phyloP scores from a whole-genome alignment of 139 green algal genomes.

The Coccomyxa sp. region DNA sequence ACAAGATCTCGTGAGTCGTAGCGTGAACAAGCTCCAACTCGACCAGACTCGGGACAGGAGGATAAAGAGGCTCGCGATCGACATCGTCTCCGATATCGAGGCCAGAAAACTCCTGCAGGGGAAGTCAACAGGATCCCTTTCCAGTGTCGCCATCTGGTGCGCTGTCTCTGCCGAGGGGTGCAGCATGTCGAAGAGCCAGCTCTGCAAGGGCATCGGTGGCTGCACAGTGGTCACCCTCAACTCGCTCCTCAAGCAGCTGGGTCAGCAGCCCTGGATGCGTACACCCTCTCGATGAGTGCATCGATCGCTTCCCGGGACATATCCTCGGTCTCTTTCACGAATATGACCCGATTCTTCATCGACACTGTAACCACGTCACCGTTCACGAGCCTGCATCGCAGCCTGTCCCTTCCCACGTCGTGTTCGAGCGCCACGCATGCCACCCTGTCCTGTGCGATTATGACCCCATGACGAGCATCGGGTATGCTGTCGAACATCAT shows the following conservation, averaged over 20 bases:
- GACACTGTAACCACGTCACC: background rate
- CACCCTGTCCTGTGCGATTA: background rate
- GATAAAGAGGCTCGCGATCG: background rate
- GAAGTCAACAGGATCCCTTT: background rate
- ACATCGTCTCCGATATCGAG: background rate
- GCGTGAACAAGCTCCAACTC: background rate
- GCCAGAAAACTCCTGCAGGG: background rate
- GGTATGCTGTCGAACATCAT: conserved; percentile 1
- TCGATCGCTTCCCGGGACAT: background rate
- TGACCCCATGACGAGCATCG: background rate
- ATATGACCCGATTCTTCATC: background rate
- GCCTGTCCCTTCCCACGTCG: background rate
- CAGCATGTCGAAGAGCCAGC: background rate
- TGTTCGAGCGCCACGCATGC: background rate
- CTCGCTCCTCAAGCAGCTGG: background rate
- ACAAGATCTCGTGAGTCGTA: background rate
- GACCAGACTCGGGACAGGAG: background rate
- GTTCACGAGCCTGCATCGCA: background rate
- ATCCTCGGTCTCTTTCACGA: background rate
- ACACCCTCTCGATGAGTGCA: background rate
- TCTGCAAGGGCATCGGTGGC: background rate
- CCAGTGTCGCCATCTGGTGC: background rate
- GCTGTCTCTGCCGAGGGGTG: background rate
- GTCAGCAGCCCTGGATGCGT: background rate
- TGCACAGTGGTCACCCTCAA: background rate